Percentiles rank a stretch among this genome's conserved stretches.
Conservation (phyloP, 2,329 filamentous ascomycete genomes). For the Triangularia setosa region DNA sequence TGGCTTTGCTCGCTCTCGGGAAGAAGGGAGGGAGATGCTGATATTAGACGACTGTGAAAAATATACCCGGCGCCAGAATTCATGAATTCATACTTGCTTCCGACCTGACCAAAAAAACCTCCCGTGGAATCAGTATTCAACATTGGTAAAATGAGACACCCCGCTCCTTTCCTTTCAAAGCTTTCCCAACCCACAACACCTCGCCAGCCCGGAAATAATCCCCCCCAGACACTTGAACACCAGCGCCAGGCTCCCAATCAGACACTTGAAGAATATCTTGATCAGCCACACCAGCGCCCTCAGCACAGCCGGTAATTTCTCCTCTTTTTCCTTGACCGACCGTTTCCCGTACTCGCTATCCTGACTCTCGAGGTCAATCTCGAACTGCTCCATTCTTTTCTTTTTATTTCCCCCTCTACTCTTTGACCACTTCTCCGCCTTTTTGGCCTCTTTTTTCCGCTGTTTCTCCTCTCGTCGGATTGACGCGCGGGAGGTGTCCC, state of each 20-base stretch:
- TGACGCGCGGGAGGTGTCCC: conserved; percentile 17
- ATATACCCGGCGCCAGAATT: conserved; percentile 20
- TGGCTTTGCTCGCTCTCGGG: conserved; percentile 19
- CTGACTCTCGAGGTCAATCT: conserved; percentile 62
- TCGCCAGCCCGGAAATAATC: conserved; percentile 18
- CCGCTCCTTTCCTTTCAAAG: conserved; percentile 12
- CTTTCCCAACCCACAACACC: conserved; percentile 25
- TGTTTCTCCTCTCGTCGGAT: conserved; percentile 25
- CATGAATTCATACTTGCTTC: conserved; percentile 8
- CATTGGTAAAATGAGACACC: background rate
- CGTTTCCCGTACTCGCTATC: conserved; percentile 36
- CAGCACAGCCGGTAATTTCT: conserved; percentile 48
- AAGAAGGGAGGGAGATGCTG: background rate
- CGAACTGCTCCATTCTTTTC: conserved; percentile 51
- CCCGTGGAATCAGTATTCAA: background rate
- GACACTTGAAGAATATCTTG: conserved; percentile 52
- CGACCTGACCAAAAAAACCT: background rate
- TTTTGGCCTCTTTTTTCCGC: conserved; percentile 11
- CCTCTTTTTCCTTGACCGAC: conserved; percentile 36
- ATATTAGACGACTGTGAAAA: conserved; percentile 12
- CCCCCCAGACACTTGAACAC: conserved; percentile 48
- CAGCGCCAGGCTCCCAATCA: conserved; percentile 56
- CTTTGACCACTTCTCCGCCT: conserved; percentile 30
- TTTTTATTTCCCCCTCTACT: conserved; percentile 32
- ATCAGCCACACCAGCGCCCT: conserved; percentile 48